A percentile compares a stretch with the other conserved stretches of the same genome.
These are phyloP conservation scores for Yueomyces sinensis DNA, from an alignment of 805 yeast genomes.

Conservation along the genomic window DNA sequence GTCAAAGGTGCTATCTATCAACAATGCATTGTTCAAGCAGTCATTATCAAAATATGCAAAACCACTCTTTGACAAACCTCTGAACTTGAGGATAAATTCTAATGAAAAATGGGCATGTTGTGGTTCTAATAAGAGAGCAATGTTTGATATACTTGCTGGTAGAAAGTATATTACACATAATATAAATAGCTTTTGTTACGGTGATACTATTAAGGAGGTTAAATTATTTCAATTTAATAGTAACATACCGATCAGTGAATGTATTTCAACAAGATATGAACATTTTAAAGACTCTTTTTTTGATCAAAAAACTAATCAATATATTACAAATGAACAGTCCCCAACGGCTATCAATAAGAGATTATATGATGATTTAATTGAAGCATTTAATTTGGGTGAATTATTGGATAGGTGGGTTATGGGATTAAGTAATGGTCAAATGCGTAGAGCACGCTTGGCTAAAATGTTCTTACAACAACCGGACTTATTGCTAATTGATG, in stretches of 20 bases:
- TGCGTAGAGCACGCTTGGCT: slow-evolving; percentile 81
- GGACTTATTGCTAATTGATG: slow-evolving; percentile 61
- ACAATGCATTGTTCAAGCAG: slow-evolving; percentile 27
- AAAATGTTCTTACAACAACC: slow-evolving; percentile 56
- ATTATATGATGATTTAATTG: slow-evolving; percentile 31
- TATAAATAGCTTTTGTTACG: neutral
- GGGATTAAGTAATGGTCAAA: slow-evolving; percentile 87
- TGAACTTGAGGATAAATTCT: slow-evolving; percentile 16
- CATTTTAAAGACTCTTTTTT: slow-evolving; percentile 62
- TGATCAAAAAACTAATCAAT: slow-evolving; percentile 54
- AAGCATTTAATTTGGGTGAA: slow-evolving; percentile 39
- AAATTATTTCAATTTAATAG: neutral
- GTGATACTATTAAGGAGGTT: neutral
- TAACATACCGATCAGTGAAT: neutral
- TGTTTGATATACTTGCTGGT: slow-evolving; percentile 15
- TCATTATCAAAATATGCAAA: slow-evolving; percentile 25
- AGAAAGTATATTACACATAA: slow-evolving; percentile 4
- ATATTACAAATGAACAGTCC: slow-evolving; percentile 45
- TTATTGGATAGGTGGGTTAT: slow-evolving; percentile 66
- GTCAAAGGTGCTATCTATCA: neutral
- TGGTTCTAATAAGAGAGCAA: slow-evolving; percentile 20
- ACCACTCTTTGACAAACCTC: slow-evolving; percentile 13
- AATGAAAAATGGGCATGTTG: slow-evolving; percentile 31
- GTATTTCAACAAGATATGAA: slow-evolving; percentile 60
- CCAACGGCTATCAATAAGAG: slow-evolving; percentile 23